Base-by-base conservation (phyloP, 2,329 filamentous ascomycete genomes). In the Neospermospora avenae region DNA sequence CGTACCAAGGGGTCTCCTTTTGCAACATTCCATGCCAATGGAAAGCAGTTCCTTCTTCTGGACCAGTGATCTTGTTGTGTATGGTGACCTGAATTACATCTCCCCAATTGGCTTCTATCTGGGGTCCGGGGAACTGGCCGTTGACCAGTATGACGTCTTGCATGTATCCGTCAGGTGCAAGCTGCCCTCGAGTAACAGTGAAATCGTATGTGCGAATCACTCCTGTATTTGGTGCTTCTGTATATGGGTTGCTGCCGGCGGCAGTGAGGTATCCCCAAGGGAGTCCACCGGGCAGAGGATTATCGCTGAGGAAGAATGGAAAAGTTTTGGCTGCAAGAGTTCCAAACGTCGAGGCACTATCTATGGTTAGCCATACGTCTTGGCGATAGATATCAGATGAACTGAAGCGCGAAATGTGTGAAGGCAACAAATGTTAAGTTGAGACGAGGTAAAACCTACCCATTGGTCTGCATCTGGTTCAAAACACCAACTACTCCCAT, bases 61-160 rank as follows among this genome's bases (percentile, higher is more conserved):
- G 67, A 34, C 69, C 73, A 14, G 77, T 82, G 13, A 92, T 83
- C 53, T 85, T 82, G 74, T 95, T 95, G 73, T 84, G 80, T 58
- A 93, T 81, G 31, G 84, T 86, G 45, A 91, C 83, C 57, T 88
- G 75, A 48, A 85, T 79, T 4, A 57, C 68, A 58, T 76, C 74
- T 20, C 73, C 74, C 70, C 71, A 75, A 59, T 75, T 74, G 1
- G 74, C 74, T 53, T 74, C 72, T 18, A 76, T 73, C 2, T 63
- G 31, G 10, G 74, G 74, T 4, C 74, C 74, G 6, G 74, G 74
- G 42, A 70, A 75, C 55, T 70, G 67, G 0, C 70, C 72, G 51
- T 76, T 76, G 34, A 76, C 66, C 4, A 75, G 57, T 20, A 76
- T 79, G 57, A 92, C 84, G 69, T 89, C 88, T 41, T 70, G 72